Conservation (phyloP, 225 moss, liverwort and hornwort species). For the Lunularia cruciata region DNA sequence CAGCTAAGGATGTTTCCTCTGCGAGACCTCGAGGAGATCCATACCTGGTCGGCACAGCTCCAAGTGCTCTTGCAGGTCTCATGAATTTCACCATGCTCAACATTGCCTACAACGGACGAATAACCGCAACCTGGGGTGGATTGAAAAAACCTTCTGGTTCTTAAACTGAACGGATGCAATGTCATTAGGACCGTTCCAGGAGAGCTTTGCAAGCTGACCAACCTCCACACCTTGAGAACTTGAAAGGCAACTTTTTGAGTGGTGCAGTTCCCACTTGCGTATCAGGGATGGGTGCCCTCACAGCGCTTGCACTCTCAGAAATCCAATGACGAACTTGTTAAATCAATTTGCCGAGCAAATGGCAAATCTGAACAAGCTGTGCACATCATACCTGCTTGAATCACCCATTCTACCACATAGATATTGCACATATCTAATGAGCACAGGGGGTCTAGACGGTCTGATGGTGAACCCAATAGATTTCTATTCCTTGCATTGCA, state of each 20-base stretch:
- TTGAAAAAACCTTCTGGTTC: conserved; percentile 6
- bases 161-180: conserved; percentile 28
- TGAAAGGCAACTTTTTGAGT: conserved; percentile 13
- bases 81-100: conserved; percentile 15
- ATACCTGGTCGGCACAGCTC: conserved; percentile 18
- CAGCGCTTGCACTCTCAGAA: background rate
- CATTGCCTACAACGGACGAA: conserved; percentile 29
- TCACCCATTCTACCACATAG: too few species aligned
- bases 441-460: too few species aligned
- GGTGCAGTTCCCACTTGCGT: conserved; percentile 9
- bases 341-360: too few species aligned
- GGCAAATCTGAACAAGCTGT: too few species aligned
- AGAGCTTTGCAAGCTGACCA: conserved; percentile 9
- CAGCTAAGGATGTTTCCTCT: background rate
- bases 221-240: conserved; percentile 1
- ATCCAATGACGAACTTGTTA: too few species aligned
- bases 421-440: too few species aligned
- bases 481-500: too few species aligned
- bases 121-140: conserved; percentile 23
- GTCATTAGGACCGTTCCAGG: conserved; percentile 18
- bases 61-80: background rate
- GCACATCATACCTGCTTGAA: too few species aligned
- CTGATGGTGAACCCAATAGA: too few species aligned
- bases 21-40: conserved; percentile 10
- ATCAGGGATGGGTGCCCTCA: background rate